Conservation (phyloP, 495 filamentous ascomycete genomes). For the Penicillium lividum region DNA sequence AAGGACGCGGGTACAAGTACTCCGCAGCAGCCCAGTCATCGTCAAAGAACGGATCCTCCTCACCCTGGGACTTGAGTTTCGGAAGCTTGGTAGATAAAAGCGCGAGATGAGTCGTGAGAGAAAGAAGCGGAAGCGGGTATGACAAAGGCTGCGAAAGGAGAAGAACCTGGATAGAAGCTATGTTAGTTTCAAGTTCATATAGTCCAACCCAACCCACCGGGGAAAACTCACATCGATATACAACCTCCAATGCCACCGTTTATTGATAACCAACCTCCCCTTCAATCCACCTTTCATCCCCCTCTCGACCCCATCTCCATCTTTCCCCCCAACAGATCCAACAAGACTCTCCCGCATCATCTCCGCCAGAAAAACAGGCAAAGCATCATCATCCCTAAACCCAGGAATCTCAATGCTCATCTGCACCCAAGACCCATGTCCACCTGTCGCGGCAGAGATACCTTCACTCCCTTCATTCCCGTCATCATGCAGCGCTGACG, state of each 20-base stretch:
- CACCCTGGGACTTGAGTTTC: slow-evolving; percentile 74
- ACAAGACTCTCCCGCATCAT: slow-evolving; percentile 90
- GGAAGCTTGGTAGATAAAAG: slow-evolving; percentile 86
- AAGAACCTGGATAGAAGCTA: slow-evolving; percentile 63
- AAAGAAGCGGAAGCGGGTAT: slow-evolving; percentile 89
- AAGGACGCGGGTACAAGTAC: slow-evolving; percentile 67
- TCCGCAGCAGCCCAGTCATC: slow-evolving; percentile 91
- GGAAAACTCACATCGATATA: slow-evolving; percentile 79
- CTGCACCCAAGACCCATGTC: slow-evolving; percentile 69
- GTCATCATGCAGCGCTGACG: slow-evolving; percentile 26
- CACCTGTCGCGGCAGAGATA: slow-evolving; percentile 33
- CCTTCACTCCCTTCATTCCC: slow-evolving; percentile 29
- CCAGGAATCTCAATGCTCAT: slow-evolving; percentile 84
- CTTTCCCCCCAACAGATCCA: slow-evolving; percentile 43
- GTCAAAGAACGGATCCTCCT: slow-evolving; percentile 97
- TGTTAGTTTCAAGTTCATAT: not conserved
- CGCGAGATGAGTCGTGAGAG: slow-evolving; percentile 92
- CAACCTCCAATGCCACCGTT: slow-evolving; percentile 90
- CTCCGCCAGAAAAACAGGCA: slow-evolving; percentile 79
- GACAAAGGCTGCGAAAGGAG: slow-evolving; percentile 88
- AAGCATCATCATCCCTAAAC: slow-evolving; percentile 83
- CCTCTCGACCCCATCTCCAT: slow-evolving; percentile 9
- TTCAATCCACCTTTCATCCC: slow-evolving; percentile 63
- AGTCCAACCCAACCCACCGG: too few relatives aligned
- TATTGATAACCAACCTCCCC: slow-evolving; percentile 76